A percentile compares a stretch with the other conserved stretches of the same genome.
Evolutionary conservation across 345 rosid genomes (phyloP).

Genomic region (Eucalyptus decipiens): DNA sequence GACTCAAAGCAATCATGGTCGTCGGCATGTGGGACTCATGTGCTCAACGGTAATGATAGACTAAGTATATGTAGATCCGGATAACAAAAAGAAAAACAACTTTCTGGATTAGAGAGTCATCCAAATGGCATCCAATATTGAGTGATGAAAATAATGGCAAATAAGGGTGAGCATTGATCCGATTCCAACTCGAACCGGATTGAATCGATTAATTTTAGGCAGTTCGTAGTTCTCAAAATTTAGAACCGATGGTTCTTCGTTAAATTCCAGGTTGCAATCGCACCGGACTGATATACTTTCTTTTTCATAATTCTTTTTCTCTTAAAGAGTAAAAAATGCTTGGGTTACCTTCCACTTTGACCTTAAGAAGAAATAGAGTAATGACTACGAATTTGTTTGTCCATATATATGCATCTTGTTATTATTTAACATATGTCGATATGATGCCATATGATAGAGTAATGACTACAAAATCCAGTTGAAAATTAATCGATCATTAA

Average conservation of each 20-base stretch:
- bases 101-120: not conserved
- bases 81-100: not conserved
- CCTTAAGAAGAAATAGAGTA: not conserved
- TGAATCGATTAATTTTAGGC: rapidly evolving
- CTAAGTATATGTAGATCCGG: not conserved
- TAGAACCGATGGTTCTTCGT: not conserved
- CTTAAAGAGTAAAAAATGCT: not conserved
- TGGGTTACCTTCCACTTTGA: not conserved
- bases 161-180: not conserved
- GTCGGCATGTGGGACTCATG: not conserved
- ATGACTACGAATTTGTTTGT: not conserved
- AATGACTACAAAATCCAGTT: not conserved
- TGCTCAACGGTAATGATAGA: not conserved
- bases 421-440: not conserved
- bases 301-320: not conserved
- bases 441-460: not conserved
- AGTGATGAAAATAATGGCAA: not conserved
- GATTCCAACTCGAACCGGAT: rapidly evolving
- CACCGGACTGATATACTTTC: not conserved
- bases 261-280: too few relatives aligned
- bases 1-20: not conserved
- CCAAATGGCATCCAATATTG: not conserved
- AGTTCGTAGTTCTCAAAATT: too few relatives aligned
- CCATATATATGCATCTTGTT: not conserved
- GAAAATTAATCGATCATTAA: not conserved